Conservation (phyloP, 352 stramenopile genomes). For the Phytophthora kernoviae region DNA sequence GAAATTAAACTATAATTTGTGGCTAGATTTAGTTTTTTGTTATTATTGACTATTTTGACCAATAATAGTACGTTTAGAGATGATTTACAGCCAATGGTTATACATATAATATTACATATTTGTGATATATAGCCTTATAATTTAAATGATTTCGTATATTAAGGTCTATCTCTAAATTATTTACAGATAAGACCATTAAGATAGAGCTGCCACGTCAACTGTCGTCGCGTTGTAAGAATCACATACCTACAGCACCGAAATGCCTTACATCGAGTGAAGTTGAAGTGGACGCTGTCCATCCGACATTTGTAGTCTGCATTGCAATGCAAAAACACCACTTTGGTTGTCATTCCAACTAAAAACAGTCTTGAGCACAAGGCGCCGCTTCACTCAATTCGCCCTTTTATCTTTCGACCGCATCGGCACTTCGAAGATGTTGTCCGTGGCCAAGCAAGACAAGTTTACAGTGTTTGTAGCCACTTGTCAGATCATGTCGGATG, state of each 20-base stretch:
- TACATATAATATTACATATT: not conserved
- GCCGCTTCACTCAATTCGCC: not conserved
- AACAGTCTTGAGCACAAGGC: not conserved
- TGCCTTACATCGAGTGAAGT: not conserved
- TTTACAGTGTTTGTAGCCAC: conserved; percentile 70
- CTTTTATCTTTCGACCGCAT: no score
- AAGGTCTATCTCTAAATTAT: not conserved
- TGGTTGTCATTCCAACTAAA: no score
- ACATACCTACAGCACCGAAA: not conserved
- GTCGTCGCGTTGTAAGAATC: not conserved
- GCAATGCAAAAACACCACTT: no score
- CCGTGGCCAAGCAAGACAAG: conserved; percentile 2
- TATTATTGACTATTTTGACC: not conserved
- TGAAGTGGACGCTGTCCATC: no score
- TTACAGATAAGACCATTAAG: not conserved
- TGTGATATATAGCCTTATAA: not conserved
- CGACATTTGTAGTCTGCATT: no score
- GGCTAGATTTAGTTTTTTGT: not conserved
- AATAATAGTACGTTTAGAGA: not conserved
- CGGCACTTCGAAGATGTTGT: conserved; percentile 12
- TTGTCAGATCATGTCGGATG: conserved; percentile 43
- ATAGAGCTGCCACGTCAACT: conserved; percentile 2
- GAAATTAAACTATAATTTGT: not conserved
- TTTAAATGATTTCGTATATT: not conserved
- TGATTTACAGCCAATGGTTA: not conserved